phyloP scores from a whole-genome alignment of 495 filamentous ascomycete genomes.

The Annulohypoxylon moriforme region DNA sequence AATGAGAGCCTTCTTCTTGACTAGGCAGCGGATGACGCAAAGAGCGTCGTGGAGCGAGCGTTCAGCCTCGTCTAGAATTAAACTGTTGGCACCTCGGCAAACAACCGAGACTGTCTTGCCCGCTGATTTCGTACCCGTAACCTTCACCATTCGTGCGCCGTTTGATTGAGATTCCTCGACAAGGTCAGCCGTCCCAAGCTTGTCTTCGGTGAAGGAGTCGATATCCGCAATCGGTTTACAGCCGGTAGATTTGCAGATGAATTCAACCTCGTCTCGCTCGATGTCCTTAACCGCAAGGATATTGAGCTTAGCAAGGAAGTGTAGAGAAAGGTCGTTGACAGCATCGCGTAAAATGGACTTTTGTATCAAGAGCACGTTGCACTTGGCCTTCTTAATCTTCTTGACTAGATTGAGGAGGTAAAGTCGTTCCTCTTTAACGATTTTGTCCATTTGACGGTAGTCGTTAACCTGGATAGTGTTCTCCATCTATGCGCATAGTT shows the following conservation, averaged over 20 bases:
- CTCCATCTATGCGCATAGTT: conserved; percentile 77
- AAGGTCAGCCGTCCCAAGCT: conserved; percentile 94
- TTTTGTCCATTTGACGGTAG: conserved; percentile 99
- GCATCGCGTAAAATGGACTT: conserved; percentile 98
- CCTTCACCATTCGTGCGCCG: conserved; percentile 91
- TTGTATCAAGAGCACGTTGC: conserved; percentile 97
- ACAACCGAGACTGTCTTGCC: conserved; percentile 94
- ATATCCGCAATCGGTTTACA: conserved; percentile 99
- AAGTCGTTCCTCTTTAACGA: conserved; percentile 97
- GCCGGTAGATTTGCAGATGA: conserved; percentile 96
- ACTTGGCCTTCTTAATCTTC: conserved; percentile 99
- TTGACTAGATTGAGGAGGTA: conserved; percentile 99
- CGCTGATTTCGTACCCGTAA: conserved; percentile 85
- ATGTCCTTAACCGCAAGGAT: conserved; percentile 97
- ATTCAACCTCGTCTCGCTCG: conserved; percentile 97
- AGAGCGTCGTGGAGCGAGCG: conserved; percentile 95
- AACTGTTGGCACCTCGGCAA: conserved; percentile 89
- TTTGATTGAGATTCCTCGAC: conserved; percentile 90
- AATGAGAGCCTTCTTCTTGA: conserved; percentile 98
- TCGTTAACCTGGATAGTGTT: conserved; percentile 99
- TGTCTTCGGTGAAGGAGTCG: conserved; percentile 98
- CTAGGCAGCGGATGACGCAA: conserved; percentile 95
- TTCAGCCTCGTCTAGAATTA: conserved; percentile 97
- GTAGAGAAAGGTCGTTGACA: conserved; percentile 94
- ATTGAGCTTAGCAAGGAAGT: conserved; percentile 97